These are phyloP conservation scores for Thelephora aurantiotincta DNA, from an alignment of 768 basidiomycete genomes.

Conservation along the genomic window DNA sequence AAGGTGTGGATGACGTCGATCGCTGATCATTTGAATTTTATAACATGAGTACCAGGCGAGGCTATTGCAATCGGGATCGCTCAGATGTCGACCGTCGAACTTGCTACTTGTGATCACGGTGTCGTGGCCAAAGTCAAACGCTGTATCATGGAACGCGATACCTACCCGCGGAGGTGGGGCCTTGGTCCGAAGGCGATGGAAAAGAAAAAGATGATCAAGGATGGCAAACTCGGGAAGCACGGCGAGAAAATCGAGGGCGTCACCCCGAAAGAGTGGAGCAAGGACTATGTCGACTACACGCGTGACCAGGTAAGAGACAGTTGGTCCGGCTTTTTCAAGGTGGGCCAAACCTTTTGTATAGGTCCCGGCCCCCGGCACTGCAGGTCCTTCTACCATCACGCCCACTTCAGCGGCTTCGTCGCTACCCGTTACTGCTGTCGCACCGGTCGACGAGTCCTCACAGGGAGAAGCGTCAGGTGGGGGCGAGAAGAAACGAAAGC, in stretches of 20 bases:
- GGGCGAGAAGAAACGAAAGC: constrained; percentile 79
- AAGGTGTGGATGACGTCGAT: constrained; percentile 35
- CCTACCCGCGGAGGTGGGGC: constrained; percentile 96
- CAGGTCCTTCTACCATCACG: constrained; percentile 21
- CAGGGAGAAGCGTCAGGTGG: constrained; percentile 27
- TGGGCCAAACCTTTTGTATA: constrained; percentile 6
- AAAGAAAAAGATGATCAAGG: constrained; percentile 98
- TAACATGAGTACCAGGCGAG: constrained; percentile 37
- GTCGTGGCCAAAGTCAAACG: constrained; percentile 98
- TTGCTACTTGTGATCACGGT: constrained; percentile 95
- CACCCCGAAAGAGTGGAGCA: constrained; percentile 85
- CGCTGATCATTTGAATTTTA: constrained; percentile 4
- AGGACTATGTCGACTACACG: constrained; percentile 88
- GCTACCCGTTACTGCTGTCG: constrained; percentile 11
- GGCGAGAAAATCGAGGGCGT: constrained; percentile 79
- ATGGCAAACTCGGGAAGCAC: constrained; percentile 92
- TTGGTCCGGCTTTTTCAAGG: constrained; percentile 15
- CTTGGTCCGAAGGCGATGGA: constrained; percentile 93
- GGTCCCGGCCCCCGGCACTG: constrained; percentile 23
- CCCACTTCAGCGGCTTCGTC: constrained; percentile 7
- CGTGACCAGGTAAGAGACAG: constrained; percentile 32
- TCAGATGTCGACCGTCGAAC: constrained; percentile 97
- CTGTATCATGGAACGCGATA: constrained; percentile 99
- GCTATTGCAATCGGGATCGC: constrained; percentile 91
- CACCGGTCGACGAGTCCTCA: constrained; percentile 11